Conservation (phyloP, 202 grass and related monocot species). For the Panicum virgatum region DNA sequence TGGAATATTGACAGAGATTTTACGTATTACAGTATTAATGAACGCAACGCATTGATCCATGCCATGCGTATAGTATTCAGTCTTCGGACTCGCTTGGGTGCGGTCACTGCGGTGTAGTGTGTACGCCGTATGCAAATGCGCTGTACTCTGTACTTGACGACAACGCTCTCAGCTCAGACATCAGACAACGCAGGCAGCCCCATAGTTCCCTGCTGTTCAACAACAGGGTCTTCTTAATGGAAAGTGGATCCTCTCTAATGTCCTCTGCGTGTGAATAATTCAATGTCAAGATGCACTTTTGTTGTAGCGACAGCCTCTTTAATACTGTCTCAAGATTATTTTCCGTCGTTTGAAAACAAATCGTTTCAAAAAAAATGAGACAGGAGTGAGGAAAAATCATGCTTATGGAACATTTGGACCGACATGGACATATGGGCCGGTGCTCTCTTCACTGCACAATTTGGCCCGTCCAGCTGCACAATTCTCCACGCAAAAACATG, state of each 20-base stretch:
- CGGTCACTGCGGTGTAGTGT: no score
- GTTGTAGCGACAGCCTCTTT: no score
- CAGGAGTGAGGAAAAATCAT: no score
- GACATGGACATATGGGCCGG: background rate
- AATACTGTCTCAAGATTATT: no score
- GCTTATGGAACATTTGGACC: no score
- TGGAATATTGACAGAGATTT: background rate
- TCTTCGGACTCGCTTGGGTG: background rate
- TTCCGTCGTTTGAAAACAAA: no score
- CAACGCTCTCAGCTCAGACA: background rate
- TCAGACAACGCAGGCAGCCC: background rate
- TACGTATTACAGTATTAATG: background rate
- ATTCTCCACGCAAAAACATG: conserved; percentile 2
- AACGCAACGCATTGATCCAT: background rate
- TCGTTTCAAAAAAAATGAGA: no score
- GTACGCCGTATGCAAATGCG: background rate
- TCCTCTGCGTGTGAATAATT: no score
- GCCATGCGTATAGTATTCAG: background rate
- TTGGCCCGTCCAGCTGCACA: background rate
- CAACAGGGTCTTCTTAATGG: background rate
- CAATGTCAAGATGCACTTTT: no score
- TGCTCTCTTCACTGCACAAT: background rate
- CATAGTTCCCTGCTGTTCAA: background rate
- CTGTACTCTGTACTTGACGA: no score
- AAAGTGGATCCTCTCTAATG: no score